Conservation (phyloP, 2,329 filamentous ascomycete genomes). For the Fusarium annulatum region DNA sequence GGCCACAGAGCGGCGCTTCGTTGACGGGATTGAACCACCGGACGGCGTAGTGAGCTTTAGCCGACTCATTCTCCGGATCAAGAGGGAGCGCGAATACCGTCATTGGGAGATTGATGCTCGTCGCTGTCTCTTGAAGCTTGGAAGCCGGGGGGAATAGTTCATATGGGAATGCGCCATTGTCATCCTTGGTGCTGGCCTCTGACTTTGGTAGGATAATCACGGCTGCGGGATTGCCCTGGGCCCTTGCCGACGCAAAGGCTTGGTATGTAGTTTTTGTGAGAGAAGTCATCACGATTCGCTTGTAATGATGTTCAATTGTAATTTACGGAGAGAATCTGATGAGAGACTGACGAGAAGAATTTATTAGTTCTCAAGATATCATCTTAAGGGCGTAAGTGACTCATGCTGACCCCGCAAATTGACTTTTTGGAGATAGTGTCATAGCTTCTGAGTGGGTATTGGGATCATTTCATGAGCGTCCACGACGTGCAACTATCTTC, state of each 20-base stretch:
- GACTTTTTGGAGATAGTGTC: not conserved
- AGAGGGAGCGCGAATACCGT: not conserved
- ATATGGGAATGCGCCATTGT: not conserved
- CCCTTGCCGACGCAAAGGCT: not conserved
- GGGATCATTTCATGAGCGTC: rapidly evolving
- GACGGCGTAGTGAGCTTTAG: constrained; percentile 4
- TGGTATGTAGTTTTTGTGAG: not conserved
- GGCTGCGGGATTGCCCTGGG: constrained; percentile 6
- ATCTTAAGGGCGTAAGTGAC: not conserved
- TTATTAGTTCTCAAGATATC: not conserved
- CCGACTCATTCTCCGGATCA: not conserved
- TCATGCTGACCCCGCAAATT: not conserved
- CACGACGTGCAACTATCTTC: not conserved
- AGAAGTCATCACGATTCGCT: not conserved
- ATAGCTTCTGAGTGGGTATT: rapidly evolving
- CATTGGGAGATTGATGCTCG: not conserved
- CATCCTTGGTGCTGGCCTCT: rapidly evolving
- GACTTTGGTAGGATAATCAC: not conserved
- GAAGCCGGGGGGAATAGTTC: not conserved
- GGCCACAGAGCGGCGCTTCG: constrained; percentile 10
- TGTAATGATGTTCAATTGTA: rapidly evolving
- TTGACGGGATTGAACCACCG: constrained; percentile 12
- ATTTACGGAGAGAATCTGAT: rapidly evolving
- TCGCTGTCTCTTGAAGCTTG: not conserved
- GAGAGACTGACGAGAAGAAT: rapidly evolving